phyloP scores from a whole-genome alignment of 2,329 filamentous ascomycete genomes.

The Macroventuria anomochaeta region DNA sequence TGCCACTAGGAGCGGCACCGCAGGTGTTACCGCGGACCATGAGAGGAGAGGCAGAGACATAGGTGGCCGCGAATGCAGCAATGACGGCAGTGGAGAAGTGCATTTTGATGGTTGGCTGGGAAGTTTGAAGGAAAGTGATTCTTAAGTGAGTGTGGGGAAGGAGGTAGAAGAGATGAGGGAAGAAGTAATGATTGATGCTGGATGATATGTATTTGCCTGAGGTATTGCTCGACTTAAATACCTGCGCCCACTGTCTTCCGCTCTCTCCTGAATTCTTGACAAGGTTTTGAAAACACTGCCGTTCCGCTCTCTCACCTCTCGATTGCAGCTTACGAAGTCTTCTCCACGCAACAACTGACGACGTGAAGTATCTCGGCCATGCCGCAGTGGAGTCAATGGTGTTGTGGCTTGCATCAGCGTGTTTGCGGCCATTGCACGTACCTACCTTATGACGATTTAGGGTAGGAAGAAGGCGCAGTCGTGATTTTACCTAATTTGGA shows the following conservation, averaged over 20 bases:
- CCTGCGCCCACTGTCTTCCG: not conserved
- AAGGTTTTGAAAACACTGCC: not conserved
- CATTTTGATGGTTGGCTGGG: slow-evolving; percentile 14
- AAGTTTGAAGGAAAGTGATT: not conserved
- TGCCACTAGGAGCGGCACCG: slow-evolving; percentile 17
- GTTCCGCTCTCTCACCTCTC: not conserved
- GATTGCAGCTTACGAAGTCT: not conserved
- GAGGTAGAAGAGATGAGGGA: not conserved
- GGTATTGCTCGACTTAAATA: not conserved
- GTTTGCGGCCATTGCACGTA: not conserved
- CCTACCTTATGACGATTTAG: not conserved
- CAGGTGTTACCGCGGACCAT: slow-evolving; percentile 15
- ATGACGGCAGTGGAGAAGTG: slow-evolving; percentile 20
- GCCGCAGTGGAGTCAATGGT: not conserved
- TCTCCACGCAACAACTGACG: not conserved
- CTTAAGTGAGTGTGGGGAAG: slow-evolving; percentile 3
- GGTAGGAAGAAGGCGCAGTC: not conserved
- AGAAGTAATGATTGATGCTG: not conserved
- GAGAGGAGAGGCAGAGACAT: slow-evolving; percentile 21
- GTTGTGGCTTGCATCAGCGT: not conserved
- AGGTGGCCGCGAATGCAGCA: slow-evolving; percentile 13
- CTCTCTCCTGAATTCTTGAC: not conserved
- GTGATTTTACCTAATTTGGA: not conserved
- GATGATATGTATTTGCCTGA: not conserved
- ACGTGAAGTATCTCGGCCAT: not conserved